These are phyloP conservation scores for Tolypocladium paradoxum DNA, from an alignment of 2,329 filamentous ascomycete species.

Conservation along the genomic window DNA sequence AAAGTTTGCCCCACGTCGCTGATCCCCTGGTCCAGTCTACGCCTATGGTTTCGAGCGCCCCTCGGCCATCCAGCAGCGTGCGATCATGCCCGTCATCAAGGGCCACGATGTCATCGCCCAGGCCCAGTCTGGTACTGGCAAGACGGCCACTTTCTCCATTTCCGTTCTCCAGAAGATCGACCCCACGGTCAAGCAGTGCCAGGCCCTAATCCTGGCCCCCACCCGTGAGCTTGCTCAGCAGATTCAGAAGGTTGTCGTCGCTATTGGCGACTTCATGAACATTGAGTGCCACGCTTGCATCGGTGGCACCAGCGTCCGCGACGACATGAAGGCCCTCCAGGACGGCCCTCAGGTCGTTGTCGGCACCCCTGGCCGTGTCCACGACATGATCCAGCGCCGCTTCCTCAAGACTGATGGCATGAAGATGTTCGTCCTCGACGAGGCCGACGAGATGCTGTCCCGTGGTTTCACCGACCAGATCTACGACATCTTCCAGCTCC, in stretches of 20 bases:
- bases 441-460: slow-evolving; percentile 98
- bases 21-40: slow-evolving; percentile 51
- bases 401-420: slow-evolving; percentile 94
- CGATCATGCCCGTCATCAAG: slow-evolving; percentile 99
- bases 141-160: slow-evolving; percentile 99
- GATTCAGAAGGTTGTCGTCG: slow-evolving; percentile 98
- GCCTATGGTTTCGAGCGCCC: slow-evolving; percentile 99
- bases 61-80: slow-evolving; percentile 98
- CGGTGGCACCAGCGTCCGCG: slow-evolving; percentile 93
- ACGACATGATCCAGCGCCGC: slow-evolving; percentile 98
- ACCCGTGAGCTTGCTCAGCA: slow-evolving; percentile 98
- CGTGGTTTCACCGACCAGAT: slow-evolving; percentile 99
- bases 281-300: slow-evolving; percentile 99
- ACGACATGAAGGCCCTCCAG: slow-evolving; percentile 96
- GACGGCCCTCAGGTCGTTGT: slow-evolving; percentile 96
- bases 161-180: slow-evolving; percentile 99
- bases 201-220: slow-evolving; percentile 94
- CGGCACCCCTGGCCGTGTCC: slow-evolving; percentile 95
- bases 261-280: slow-evolving; percentile 99
- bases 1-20: slow-evolving; percentile 9
- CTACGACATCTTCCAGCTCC: slow-evolving; percentile 99
- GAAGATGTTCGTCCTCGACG: slow-evolving; percentile 99
- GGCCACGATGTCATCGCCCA: slow-evolving; percentile 99
- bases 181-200: slow-evolving; percentile 85
- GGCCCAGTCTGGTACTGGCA: slow-evolving; percentile 98